Evolutionary conservation across 2,329 filamentous ascomycete genomes (phyloP).

Genomic region (Alternaria sp.): DNA sequence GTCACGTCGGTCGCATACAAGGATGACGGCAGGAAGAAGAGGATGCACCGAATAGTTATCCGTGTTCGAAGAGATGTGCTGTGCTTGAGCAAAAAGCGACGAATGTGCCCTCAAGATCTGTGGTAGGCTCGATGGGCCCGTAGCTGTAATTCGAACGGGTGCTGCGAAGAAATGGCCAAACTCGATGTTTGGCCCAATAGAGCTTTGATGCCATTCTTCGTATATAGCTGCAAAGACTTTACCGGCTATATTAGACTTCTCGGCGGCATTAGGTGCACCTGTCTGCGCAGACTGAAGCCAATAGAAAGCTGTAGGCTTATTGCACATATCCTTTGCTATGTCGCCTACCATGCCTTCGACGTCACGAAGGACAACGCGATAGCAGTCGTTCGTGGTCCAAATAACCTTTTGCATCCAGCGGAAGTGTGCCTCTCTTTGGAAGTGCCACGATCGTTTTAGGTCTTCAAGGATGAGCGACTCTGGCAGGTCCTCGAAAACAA

Average conservation of each 20-base stretch:
- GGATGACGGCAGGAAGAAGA: conserved; percentile 17
- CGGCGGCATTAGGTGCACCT: conserved; percentile 5
- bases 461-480: conserved; percentile 19
- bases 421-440: conserved; percentile 22
- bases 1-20: conserved; percentile 21
- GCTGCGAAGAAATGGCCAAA: conserved; percentile 27
- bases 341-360: conserved; percentile 16
- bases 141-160: conserved; percentile 21
- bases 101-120: conserved; percentile 18
- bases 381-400: conserved; percentile 11
- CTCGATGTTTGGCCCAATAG: conserved; percentile 16
- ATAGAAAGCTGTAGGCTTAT: conserved; percentile 24
- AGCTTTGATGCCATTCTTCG: conserved; percentile 23
- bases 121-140: conserved; percentile 18
- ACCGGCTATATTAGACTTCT: conserved; percentile 13
- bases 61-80: conserved; percentile 13
- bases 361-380: conserved; percentile 14
- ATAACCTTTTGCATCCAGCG: conserved; percentile 18
- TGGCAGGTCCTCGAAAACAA: conserved; percentile 13
- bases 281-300: conserved; percentile 22
- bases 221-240: conserved; percentile 20
- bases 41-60: conserved; percentile 21
- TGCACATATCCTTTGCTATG: conserved; percentile 21
- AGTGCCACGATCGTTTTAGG: conserved; percentile 21
- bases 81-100: conserved; percentile 19